phyloP scores from a whole-genome alignment of 2,329 filamentous ascomycete genomes.

The Ophiostoma australiae region DNA sequence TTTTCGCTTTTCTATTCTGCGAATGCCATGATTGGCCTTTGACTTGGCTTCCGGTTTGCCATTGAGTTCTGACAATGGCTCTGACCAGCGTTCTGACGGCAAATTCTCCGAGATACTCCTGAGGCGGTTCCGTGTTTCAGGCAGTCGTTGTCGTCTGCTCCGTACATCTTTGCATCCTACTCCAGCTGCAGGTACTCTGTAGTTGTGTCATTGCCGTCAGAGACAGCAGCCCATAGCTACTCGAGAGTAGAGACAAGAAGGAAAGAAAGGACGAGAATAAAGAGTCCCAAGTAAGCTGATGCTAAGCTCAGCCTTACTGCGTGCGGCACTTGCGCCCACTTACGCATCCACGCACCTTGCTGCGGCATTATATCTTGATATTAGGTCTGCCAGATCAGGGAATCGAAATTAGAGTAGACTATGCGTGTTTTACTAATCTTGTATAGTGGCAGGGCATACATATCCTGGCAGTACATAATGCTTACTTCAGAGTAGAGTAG shows the following conservation, averaged over 20 bases:
- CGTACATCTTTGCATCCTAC: neutral
- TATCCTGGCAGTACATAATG: too few relatives aligned
- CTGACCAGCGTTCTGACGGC: neutral
- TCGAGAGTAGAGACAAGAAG: neutral
- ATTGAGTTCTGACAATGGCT: neutral
- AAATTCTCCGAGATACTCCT: neutral
- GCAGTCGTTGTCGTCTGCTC: neutral
- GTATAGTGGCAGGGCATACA: neutral
- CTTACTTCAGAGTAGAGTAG: neutral
- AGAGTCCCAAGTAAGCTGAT: neutral
- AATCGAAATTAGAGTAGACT: neutral
- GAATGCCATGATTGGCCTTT: neutral
- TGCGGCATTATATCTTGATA: constrained; percentile 5
- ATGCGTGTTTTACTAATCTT: neutral
- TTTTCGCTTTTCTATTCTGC: neutral
- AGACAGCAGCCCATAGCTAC: neutral
- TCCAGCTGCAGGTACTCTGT: neutral
- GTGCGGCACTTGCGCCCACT: neutral
- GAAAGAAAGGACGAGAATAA: neutral
- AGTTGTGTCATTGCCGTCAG: neutral
- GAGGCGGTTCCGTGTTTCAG: constrained; percentile 5
- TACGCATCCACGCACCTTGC: neutral
- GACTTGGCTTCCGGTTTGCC: neutral
- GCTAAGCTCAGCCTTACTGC: constrained; percentile 1
- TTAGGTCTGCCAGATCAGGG: neutral